Evolutionary conservation across 805 yeast species (phyloP).

Genomic region (Candida tibetensis): DNA sequence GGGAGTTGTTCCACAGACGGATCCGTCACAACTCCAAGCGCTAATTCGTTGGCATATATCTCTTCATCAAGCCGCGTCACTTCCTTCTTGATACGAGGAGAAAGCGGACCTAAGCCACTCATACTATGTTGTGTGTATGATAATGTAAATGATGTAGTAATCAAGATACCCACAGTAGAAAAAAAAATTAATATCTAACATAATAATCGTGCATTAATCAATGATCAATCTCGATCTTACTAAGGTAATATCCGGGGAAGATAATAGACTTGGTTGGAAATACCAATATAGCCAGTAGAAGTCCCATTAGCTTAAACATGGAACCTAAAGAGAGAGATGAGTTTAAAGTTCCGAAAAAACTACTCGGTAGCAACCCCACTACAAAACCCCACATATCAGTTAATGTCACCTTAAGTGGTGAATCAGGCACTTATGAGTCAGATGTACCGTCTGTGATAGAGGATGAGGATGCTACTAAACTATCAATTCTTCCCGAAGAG

Average conservation of each 20-base stretch:
- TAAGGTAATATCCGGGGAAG: not conserved
- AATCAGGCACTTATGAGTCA: too few species aligned
- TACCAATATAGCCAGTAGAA: too few species aligned
- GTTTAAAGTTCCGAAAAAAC: too few species aligned
- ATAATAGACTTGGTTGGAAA: too few species aligned
- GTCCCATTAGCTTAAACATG: too few species aligned
- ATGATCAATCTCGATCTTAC: not conserved
- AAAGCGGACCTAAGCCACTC: not conserved
- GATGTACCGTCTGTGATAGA: too few species aligned
- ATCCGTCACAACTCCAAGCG: not conserved
- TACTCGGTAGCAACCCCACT: too few species aligned
- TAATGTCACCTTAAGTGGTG: too few species aligned
- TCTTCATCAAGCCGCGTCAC: not conserved
- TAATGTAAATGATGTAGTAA: not conserved
- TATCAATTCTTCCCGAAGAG: conserved; percentile 10
- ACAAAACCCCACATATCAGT: too few species aligned
- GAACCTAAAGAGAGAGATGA: too few species aligned
- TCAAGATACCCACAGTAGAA: not conserved
- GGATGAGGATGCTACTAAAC: too few species aligned
- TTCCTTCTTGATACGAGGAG: not conserved
- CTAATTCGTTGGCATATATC: not conserved
- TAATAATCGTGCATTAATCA: not conserved
- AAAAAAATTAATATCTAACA: not conserved
- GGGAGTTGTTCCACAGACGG: conserved; percentile 1
- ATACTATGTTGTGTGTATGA: not conserved